Evolutionary conservation across 495 filamentous ascomycete genomes (phyloP).

Genomic region (Aspergillus campestris): DNA sequence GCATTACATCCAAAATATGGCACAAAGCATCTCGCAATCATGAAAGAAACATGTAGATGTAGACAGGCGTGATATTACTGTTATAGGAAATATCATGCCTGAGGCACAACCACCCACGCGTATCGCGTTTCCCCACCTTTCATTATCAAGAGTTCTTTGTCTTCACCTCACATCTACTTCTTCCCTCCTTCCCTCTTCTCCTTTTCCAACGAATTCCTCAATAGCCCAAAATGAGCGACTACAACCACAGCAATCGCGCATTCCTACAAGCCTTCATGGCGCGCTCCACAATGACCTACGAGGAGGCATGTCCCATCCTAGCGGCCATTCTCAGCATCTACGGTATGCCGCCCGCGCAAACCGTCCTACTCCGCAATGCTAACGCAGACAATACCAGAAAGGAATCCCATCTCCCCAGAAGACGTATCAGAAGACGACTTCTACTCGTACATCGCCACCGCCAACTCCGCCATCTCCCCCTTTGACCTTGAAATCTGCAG

Average conservation of each 20-base stretch:
- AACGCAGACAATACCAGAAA: slow-evolving; percentile 20
- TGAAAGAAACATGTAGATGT: too few species aligned
- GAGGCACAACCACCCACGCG: too few species aligned
- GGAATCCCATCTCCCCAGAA: slow-evolving; percentile 34
- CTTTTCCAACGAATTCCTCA: neutral
- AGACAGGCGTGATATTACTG: too few species aligned
- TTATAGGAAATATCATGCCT: too few species aligned
- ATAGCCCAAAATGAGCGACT: slow-evolving; percentile 11
- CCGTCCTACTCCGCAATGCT: neutral
- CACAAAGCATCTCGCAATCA: too few species aligned
- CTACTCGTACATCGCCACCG: slow-evolving; percentile 54
- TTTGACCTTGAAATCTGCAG: slow-evolving; percentile 84
- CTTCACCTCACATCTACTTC: neutral
- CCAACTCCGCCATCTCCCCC: slow-evolving; percentile 61
- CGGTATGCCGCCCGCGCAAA: slow-evolving; percentile 19
- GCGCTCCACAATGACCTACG: slow-evolving; percentile 63
- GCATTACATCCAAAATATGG: too few species aligned
- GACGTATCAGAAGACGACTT: slow-evolving; percentile 64
- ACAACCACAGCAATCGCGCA: slow-evolving; percentile 72
- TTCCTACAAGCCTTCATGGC: slow-evolving; percentile 88
- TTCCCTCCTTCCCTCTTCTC: neutral
- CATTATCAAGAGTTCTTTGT: neutral
- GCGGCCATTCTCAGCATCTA: slow-evolving; percentile 63
- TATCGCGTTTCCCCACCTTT: too few species aligned
- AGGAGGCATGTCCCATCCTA: slow-evolving; percentile 62